Evolutionary conservation across 352 stramenopile genomes (phyloP), one percentile per base, ranked within the genome.

Genomic region (Phytophthora constricta): DNA sequence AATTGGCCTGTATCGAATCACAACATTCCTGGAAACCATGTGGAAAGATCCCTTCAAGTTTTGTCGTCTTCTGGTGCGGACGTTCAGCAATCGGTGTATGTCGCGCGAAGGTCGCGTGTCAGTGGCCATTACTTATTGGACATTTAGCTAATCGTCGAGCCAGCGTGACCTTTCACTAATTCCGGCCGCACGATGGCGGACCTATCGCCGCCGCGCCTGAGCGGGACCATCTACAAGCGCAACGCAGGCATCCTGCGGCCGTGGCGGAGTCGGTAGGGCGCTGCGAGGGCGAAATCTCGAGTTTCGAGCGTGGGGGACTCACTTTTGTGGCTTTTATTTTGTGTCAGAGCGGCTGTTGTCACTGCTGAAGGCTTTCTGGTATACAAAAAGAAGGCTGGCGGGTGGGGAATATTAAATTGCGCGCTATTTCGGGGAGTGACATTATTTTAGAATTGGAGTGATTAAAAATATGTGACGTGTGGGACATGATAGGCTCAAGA

Each of bases 371-470:
- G 83, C 0, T 84, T 86, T 74, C 58, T 93, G 49, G 59, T 70
- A 27, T 93, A 92, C 59, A 87, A 82, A 65, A 93, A 90, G 76
- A 89, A 88, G 59, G 59, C 56, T 11, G 73, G 87, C 58, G 71
- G 61, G 72, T 86, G 67, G 23, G 42, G 58, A 23, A 47, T 20
- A 47, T 23, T n/a, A n/a, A n/a, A n/a, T n/a, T n/a, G n/a, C n/a
- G n/a, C n/a, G n/a, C n/a, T n/a, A n/a, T n/a, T n/a, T n/a, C n/a
- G n/a, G n/a, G n/a, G n/a, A n/a, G n/a, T n/a, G 46, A 52, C 41
- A 27, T 48, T 23, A 46, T 31, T 17, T 51, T 20, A 23, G 28
- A 37, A 26, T 67, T 46, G 37, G 48, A 17, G 13, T 51, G 45
- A 27, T n/a, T 41, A 28, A 25, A 7, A n/a, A 25, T 20, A 47